phyloP scores from a whole-genome alignment of 2,329 filamentous ascomycete genomes.

The Aspergillus floridensis region DNA sequence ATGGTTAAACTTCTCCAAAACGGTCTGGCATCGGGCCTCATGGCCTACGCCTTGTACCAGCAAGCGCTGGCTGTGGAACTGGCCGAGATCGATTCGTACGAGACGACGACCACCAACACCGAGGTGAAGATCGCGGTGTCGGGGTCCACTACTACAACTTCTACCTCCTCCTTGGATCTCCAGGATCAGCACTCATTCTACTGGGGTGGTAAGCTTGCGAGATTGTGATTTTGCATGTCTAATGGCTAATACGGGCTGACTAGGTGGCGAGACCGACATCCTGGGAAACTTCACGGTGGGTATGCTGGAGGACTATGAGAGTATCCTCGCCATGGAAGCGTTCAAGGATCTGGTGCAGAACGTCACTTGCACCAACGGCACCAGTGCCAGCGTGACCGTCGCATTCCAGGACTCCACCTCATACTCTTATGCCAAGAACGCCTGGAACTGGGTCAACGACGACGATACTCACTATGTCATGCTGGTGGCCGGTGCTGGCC shows the following conservation, averaged over 20 bases:
- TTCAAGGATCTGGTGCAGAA: slow-evolving; percentile 16
- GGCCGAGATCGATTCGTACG: slow-evolving; percentile 12
- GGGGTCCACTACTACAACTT: slow-evolving; percentile 5
- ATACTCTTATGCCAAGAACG: slow-evolving; percentile 14
- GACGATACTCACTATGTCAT: slow-evolving; percentile 17
- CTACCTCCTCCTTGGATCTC: slow-evolving; percentile 13
- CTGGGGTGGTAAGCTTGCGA: slow-evolving; percentile 17
- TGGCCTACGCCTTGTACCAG: slow-evolving; percentile 14
- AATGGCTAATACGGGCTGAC: neutral
- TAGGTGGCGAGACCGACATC: slow-evolving; percentile 16
- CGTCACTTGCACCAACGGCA: slow-evolving; percentile 19
- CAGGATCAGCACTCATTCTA: slow-evolving; percentile 18
- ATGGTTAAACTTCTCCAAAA: slow-evolving; percentile 16
- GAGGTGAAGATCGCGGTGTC: neutral
- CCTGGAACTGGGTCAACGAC: slow-evolving; percentile 24
- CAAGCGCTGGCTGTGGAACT: slow-evolving; percentile 16
- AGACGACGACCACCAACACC: neutral
- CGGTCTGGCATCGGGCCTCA: slow-evolving; percentile 16
- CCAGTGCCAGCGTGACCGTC: slow-evolving; percentile 15
- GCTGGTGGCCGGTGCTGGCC: slow-evolving; percentile 20
- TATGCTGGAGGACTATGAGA: slow-evolving; percentile 14
- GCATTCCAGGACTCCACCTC: slow-evolving; percentile 13
- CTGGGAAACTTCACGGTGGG: slow-evolving; percentile 21
- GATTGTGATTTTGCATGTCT: neutral
- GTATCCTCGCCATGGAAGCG: slow-evolving; percentile 19